These are phyloP conservation scores for Colletotrichum incanum DNA, from an alignment of 2,329 filamentous ascomycete genomes.

Conservation along the genomic window DNA sequence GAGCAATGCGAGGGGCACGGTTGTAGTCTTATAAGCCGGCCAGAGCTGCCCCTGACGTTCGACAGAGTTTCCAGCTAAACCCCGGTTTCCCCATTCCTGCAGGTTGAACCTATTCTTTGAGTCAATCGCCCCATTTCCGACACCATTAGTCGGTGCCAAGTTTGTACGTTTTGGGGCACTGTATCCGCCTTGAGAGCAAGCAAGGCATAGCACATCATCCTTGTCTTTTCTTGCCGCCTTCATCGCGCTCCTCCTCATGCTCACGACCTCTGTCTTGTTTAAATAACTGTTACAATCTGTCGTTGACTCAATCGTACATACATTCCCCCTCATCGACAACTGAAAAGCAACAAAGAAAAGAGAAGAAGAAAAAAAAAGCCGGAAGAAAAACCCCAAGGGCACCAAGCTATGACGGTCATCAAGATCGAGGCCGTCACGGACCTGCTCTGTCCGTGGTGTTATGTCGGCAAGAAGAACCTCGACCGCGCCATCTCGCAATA, in stretches of 20 bases:
- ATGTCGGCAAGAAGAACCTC: constrained; percentile 63
- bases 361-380: neutral
- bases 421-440: constrained; percentile 65
- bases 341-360: neutral
- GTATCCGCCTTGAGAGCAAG: neutral
- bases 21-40: neutral
- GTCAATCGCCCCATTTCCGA: neutral
- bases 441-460: constrained; percentile 68
- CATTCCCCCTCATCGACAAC: too few species aligned
- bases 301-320: neutral
- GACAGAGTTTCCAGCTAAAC: neutral
- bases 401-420: constrained; percentile 48
- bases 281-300: neutral
- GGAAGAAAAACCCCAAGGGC: neutral
- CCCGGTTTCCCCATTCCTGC: neutral
- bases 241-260: neutral
- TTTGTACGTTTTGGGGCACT: neutral
- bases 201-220: neutral
- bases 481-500: constrained; percentile 62
- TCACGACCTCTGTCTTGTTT: neutral
- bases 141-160: neutral
- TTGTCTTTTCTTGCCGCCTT: neutral
- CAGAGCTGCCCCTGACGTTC: neutral
- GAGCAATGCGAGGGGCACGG: neutral
- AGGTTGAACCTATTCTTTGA: neutral